Conservation (phyloP, 495 filamentous ascomycete species). For the Rostrohypoxylon terebratum region DNA sequence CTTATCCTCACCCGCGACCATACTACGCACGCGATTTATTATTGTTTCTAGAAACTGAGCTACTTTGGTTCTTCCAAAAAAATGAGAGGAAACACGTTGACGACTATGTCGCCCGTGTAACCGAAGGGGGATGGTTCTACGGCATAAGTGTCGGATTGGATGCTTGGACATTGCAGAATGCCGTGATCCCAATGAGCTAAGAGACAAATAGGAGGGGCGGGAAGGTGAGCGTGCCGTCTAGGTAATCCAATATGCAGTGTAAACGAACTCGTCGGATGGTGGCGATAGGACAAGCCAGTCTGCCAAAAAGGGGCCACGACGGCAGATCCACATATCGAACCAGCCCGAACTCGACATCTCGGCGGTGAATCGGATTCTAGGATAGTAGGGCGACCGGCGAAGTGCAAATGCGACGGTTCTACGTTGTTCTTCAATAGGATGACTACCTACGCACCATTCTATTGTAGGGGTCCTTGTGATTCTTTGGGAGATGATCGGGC, state of each 20-base stretch:
- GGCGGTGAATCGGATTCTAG: neutral
- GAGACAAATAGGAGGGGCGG: constrained; percentile 1
- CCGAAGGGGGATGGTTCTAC: neutral
- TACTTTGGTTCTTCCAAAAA: neutral
- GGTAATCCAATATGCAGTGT: constrained; percentile 26
- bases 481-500: neutral
- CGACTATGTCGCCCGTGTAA: constrained; percentile 9
- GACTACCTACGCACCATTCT: constrained; percentile 5
- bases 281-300: constrained; percentile 14
- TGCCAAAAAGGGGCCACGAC: constrained; percentile 11
- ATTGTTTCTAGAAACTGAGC: neutral
- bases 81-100: constrained; percentile 5
- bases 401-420: neutral
- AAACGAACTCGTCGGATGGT: constrained; percentile 3
- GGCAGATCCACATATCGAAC: constrained; percentile 1
- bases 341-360: neutral
- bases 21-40: neutral
- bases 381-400: neutral
- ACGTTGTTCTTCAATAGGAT: neutral
- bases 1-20: neutral
- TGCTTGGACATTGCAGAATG: constrained; percentile 31
- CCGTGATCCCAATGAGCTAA: constrained; percentile 20
- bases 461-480: neutral
- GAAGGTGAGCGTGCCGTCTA: constrained; percentile 19
- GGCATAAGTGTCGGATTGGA: constrained; percentile 21